A percentile compares a stretch with the other conserved stretches of the same genome.
Evolutionary conservation across 148 eudicot species (phyloP).

Genomic region (Polygonum maritimum): DNA sequence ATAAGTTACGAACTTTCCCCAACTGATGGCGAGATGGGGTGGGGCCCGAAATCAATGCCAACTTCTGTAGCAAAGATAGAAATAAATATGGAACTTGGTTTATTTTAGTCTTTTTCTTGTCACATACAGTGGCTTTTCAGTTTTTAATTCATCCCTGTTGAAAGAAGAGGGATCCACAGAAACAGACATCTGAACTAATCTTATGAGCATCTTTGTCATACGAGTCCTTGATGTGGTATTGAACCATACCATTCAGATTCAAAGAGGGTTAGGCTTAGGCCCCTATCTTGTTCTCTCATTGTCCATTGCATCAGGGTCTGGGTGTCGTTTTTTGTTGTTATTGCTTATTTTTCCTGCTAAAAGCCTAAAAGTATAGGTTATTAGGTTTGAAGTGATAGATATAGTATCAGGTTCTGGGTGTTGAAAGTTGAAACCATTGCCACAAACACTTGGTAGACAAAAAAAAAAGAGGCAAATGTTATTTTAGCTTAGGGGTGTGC

Average conservation of each 20-base stretch:
- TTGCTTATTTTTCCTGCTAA: neutral
- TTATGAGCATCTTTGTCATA: neutral
- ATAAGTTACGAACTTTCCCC: neutral
- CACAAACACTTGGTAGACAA: neutral
- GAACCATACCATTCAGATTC: neutral
- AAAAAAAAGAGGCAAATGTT: neutral
- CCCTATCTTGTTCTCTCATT: neutral
- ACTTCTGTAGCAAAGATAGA: neutral
- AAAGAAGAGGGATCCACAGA: neutral
- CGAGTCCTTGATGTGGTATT: neutral
- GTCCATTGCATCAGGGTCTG: neutral
- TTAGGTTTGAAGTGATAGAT: neutral
- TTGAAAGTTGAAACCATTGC: neutral
- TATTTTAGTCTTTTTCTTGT: neutral
- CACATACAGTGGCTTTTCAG: neutral
- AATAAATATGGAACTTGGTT: neutral
- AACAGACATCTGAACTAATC: neutral
- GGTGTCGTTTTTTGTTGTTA: neutral
- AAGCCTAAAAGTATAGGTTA: neutral
- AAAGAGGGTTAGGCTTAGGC: neutral
- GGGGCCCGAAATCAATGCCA: neutral
- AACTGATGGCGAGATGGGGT: neutral
- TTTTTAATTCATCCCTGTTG: neutral
- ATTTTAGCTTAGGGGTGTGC: neutral
- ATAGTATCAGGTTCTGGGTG: neutral